Evolutionary conservation across 495 filamentous ascomycete species (phyloP).

Genomic region (Cercophora newfieldiana): DNA sequence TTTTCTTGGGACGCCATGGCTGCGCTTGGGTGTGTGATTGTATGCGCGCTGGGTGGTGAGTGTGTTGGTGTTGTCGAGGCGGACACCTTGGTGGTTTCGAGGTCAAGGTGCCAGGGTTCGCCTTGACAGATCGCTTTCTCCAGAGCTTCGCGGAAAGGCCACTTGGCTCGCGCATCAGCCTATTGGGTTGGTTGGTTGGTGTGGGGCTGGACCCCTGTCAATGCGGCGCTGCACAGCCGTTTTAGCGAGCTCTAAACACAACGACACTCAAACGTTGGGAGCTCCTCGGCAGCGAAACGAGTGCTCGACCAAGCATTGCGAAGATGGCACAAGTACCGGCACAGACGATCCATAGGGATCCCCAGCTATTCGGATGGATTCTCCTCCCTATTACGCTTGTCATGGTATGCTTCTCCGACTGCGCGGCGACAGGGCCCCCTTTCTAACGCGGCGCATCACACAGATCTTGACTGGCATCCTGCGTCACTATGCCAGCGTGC

Average conservation of each 20-base stretch:
- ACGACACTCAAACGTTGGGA: background rate
- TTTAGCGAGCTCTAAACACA: background rate
- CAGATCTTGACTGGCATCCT: conserved; percentile 93
- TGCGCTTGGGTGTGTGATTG: background rate
- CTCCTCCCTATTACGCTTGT: conserved; percentile 94
- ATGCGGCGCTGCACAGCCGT: background rate
- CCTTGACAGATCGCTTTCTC: background rate
- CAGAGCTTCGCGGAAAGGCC: conserved; percentile 14
- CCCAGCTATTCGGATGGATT: conserved; percentile 99
- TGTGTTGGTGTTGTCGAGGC: background rate
- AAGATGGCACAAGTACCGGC: conserved; percentile 82
- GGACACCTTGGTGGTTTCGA: background rate
- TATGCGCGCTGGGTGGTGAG: background rate
- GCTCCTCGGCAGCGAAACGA: conserved; percentile 1
- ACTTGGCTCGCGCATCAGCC: conserved; percentile 17
- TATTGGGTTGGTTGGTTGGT: background rate
- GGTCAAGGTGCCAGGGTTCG: no score
- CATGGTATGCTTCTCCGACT: conserved; percentile 63
- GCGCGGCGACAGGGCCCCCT: background rate
- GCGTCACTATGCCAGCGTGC: conserved; percentile 89
- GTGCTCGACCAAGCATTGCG: conserved; percentile 8
- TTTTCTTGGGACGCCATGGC: conserved; percentile 52
- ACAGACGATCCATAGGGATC: conserved; percentile 98
- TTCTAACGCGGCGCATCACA: conserved; percentile 3
- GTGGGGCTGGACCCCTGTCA: conserved; percentile 2